Evolutionary conservation across 192 early-diverging fungal genomes (phyloP).

Genomic region (Umbelopsis sp.): DNA sequence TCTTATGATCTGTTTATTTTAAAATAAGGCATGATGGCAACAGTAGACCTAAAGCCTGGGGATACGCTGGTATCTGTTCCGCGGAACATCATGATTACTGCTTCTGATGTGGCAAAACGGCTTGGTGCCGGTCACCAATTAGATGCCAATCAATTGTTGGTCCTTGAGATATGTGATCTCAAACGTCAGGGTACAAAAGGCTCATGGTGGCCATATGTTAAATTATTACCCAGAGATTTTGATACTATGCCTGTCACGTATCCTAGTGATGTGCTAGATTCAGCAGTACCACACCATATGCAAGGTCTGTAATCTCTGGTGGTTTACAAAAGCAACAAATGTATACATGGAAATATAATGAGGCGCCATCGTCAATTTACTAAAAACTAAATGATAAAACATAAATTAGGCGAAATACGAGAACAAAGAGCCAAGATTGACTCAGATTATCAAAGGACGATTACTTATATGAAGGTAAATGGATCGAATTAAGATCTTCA

Average conservation of each 20-base stretch:
- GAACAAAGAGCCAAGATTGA: conserved; percentile 52
- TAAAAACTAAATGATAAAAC: neutral
- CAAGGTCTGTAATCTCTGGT: conserved; percentile 30
- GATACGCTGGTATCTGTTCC: conserved; percentile 59
- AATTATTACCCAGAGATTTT: conserved; percentile 55
- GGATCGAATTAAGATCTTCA: no score
- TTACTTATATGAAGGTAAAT: conserved; percentile 33
- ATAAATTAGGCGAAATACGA: conserved; percentile 37
- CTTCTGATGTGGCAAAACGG: conserved; percentile 34
- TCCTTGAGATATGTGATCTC: conserved; percentile 48
- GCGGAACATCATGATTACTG: conserved; percentile 49
- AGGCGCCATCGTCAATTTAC: neutral
- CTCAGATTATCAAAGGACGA: conserved; percentile 38
- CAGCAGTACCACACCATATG: conserved; percentile 43
- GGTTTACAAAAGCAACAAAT: neutral
- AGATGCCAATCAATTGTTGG: conserved; percentile 52
- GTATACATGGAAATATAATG: no score
- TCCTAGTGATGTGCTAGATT: conserved; percentile 32
- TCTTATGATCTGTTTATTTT: neutral
- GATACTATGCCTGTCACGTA: conserved; percentile 55
- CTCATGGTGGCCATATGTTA: conserved; percentile 51
- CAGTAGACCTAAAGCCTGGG: conserved; percentile 54
- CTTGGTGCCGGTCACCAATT: conserved; percentile 45
- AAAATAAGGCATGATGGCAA: conserved; percentile 54
- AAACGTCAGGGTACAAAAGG: conserved; percentile 37